Conservation (phyloP, 768 basidiomycete genomes). For the Butyriboletus loyo region DNA sequence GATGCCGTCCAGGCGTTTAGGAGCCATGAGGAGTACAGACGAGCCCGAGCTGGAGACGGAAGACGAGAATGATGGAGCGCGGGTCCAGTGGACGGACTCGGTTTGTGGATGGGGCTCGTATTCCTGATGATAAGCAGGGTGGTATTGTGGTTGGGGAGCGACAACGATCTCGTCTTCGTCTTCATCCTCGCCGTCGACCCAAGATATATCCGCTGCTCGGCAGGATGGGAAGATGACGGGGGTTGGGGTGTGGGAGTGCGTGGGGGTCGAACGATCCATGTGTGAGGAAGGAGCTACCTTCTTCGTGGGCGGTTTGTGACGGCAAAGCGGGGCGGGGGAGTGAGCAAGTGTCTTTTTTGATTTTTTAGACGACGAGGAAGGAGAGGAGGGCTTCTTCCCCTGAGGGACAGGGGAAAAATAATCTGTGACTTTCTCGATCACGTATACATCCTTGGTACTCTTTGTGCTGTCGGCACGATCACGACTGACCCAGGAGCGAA, state of each 20-base stretch:
- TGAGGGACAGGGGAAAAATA: constrained; percentile 26
- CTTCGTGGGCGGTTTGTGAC: constrained; percentile 10
- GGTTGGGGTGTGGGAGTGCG: constrained; percentile 28
- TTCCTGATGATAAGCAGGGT: constrained; percentile 14
- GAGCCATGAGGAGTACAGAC: constrained; percentile 31
- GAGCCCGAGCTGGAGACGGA: constrained; percentile 27
- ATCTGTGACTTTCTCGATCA: constrained; percentile 30
- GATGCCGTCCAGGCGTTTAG: constrained; percentile 15
- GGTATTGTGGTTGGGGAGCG: constrained; percentile 23
- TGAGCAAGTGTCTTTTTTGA: constrained; percentile 10
- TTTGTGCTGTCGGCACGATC: constrained; percentile 24
- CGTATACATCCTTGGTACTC: constrained; percentile 26
- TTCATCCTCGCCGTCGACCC: constrained; percentile 27
- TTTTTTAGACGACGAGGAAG: constrained; percentile 18
- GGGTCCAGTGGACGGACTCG: constrained; percentile 15
- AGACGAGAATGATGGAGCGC: constrained; percentile 14
- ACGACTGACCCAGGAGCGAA: constrained; percentile 27
- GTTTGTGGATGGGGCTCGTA: constrained; percentile 2
- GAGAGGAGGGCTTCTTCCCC: constrained; percentile 12
- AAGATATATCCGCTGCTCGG: constrained; percentile 26
- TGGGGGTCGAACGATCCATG: constrained; percentile 17
- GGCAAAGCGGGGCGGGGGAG: constrained; percentile 13
- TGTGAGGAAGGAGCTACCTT: constrained; percentile 7
- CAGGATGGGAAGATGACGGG: constrained; percentile 34
- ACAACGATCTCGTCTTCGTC: constrained; percentile 15